Base-by-base conservation (phyloP, 192 early-diverging fungal species). In the Helicostylum pulchrum region DNA sequence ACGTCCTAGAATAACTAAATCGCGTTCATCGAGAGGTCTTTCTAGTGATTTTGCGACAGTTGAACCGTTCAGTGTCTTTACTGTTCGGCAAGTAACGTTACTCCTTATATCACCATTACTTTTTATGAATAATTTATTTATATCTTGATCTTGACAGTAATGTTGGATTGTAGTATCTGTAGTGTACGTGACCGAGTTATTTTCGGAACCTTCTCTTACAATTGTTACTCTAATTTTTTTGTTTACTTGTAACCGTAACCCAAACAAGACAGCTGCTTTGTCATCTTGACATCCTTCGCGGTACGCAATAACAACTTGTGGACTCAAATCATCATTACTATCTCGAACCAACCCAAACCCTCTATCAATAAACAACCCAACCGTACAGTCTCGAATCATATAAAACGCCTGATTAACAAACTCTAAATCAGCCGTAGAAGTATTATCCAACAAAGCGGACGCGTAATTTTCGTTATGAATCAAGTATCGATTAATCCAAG, bases 231-330 rank as follows among this genome's bases (percentile, higher is more conserved):
- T 39, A 10, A 39, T 39, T 9, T 39, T 10, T 39, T 10, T 30
- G 42, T 76, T 76, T 15, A 32, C 78, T 61, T 68, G 76, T 30
- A 93, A 60, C 4, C 77, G 77, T 21, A 83, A 67, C 0, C 84
- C 83, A 32, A 91, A 67, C 1, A 73, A 64, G 0, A 86, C 47
- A 0, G 87, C 84, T 39, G 86, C 84, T 67, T 83, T 79, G 72
- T 94, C 92, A 63, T 95, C 94, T 2, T 67, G 54, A 39, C 7
- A 39, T 0, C 87, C 84, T 12, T 90, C 92, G 53, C 87, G 70
- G 68, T 92, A 90, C 8, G 85, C 84, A 23, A 95, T 82, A 3
- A 92, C 76, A 30, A 95, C 74, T 15, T 55, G 72, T 62, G 86
- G 78, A 46, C 78, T 52, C 39, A 70, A 20, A 17, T 72, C 78